Conservation (phyloP, 345 rosid genomes). For the Carallia pectinifolia region DNA sequence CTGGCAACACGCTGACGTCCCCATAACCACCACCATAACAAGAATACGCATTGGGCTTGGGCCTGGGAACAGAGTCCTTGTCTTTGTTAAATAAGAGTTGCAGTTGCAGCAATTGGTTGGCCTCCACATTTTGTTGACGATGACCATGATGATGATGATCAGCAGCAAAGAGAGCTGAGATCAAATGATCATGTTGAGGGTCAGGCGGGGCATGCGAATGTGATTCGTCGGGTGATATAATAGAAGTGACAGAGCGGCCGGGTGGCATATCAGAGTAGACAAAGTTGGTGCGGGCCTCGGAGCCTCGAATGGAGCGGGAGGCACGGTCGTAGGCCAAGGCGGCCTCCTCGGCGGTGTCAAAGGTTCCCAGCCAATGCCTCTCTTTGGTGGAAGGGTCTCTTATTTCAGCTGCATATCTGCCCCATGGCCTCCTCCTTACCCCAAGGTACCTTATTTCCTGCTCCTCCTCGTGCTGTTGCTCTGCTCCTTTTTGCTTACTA, state of each 20-base stretch:
- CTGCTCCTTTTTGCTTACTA: conserved; percentile 19
- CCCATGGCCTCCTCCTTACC: conserved; percentile 97
- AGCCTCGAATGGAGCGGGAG: conserved; percentile 81
- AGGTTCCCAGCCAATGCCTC: conserved; percentile 91
- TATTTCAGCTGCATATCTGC: conserved; percentile 92
- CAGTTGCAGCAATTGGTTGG: no score
- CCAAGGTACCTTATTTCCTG: conserved; percentile 64
- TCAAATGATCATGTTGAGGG: conserved; percentile 22
- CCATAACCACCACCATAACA: no score
- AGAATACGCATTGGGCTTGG: no score
- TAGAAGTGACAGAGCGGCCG: conserved; percentile 81
- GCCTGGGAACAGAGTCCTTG: no score
- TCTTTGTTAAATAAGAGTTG: no score
- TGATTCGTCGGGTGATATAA: conserved; percentile 81
- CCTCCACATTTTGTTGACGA: no score
- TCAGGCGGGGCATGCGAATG: conserved; percentile 1
- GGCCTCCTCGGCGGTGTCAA: conserved; percentile 88
- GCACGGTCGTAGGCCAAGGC: conserved; percentile 93
- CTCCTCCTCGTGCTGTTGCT: conserved; percentile 21
- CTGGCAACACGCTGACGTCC: no score
- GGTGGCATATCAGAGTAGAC: conserved; percentile 85
- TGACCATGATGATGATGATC: conserved; percentile 17
- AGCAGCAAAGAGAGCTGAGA: conserved; percentile 44
- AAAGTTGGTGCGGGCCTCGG: conserved; percentile 85
- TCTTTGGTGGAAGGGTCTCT: conserved; percentile 91